Base-by-base conservation (phyloP, 2,329 filamentous ascomycete genomes). In the Phoma sp. region DNA sequence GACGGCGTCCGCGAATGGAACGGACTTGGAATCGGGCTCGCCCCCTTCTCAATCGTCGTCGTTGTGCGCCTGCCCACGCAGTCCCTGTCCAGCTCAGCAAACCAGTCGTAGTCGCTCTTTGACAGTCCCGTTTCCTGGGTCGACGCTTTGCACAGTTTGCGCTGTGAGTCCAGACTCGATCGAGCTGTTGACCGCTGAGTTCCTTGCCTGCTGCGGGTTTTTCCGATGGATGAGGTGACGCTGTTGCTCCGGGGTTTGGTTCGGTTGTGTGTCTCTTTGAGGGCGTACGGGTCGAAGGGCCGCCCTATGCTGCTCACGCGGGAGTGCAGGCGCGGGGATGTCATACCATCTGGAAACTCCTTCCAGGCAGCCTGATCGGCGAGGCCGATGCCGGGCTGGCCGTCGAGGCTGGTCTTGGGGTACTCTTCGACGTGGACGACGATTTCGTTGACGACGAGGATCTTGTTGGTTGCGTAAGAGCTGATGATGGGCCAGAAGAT, bases 371-470 rank as follows among this genome's bases (percentile, higher is more conserved):
- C 53, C 12, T 59, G 52, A 1, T 62, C 59, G 2, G 45, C 56
- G 6, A 71, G 59, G 11, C 56, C 59, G 29, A 67, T 68, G 43
- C 57, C 60, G 1, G 40, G 32, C 11, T 50, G 34, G n/a, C 47
- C 52, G 14, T 56, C 52, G 30, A 64, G 55, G 47, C 60, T 67
- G 5, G 49, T 48, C 32, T 63, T 58, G 1, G 57, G 47, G 5
- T 51, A 54, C n/a, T 59, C 42, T 36, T 72, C 67, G 17, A 71
- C 67, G 37, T 62, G 72, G 42, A 76, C 63, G 37, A 71, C 67
- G 56, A 76, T 67, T 49, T 76, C 73, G 42, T 74, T 74, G 56
- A 74, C 69, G 53, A 75, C 72, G 33, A 74, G 70, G 56, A 75
- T 76, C 28, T 69, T 72, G 60, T 72, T 72, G 29, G 58, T 42